Evolutionary conservation across 768 basidiomycete species (phyloP), one percentile per base, ranked within the genome.

Genomic region (Pulveroboletus frians): DNA sequence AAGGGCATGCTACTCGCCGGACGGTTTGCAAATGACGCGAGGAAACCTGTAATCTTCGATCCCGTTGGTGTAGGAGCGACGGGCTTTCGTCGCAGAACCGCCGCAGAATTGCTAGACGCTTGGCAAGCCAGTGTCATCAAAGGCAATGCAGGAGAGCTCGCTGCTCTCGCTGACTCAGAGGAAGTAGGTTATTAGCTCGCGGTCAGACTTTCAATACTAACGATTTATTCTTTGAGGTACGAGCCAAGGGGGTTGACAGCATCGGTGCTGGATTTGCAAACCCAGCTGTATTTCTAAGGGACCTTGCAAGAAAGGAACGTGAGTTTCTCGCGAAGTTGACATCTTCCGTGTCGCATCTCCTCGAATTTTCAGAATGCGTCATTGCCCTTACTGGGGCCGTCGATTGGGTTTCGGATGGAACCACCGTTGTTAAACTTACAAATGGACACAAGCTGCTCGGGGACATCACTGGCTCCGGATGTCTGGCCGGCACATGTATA

Each of bases 61-160:
- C 94, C 94, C 3, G 94, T 97, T 10, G 94, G 90, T 17, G 77
- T 92, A 0, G 93, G 93, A 6, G 92, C 94, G 1, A 88, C 88
- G 3, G 55, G 67, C 4, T 88, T 80, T 64, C 77, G 93, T 41
- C 81, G 81, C 54, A 70, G 72, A 9, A 76, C 74, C 11, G 56
- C 59, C 14, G 42, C 63, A 82, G 89, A 81, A 47, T 73, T 95
- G 11, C 68, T 95, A 17, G 72, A 85, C 50, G 68, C 71, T 20
- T 95, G 87, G 81, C 92, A 94, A 66, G 82, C 85, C 10, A 84
- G 86, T 15, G 87, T 95, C 18, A 93, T 97, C 68, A 97, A 97
- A 68, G 93, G 93, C 4, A 96, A 97, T 61, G 87, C 91, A 0
- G 89, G 80, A 14, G 94, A 97, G 69, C 81, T 97, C 18, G 91